A percentile compares a stretch with the other conserved stretches of the same genome.
Evolutionary conservation across 176 grass and related monocot species (phyloP).

Genomic region (Echinochloa phyllopogon): DNA sequence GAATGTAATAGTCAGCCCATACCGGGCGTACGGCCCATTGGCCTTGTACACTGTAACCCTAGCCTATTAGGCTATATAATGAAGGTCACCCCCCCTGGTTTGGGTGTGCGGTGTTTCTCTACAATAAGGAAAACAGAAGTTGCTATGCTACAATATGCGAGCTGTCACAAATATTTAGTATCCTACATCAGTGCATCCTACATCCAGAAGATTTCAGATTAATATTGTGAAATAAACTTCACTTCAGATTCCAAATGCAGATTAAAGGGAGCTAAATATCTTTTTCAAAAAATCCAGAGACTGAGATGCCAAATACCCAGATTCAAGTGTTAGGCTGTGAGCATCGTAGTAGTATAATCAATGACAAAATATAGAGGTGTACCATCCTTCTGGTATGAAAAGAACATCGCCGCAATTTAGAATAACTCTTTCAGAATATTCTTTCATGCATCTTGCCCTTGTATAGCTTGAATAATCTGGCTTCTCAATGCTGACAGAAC

Average conservation of each 20-base stretch:
- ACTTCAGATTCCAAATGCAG: not conserved
- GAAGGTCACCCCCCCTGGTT: too few species aligned
- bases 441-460: conserved; percentile 73
- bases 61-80: too few species aligned
- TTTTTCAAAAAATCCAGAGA: not conserved
- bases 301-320: conserved; percentile 12
- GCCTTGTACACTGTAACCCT: too few species aligned
- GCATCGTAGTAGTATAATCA: not conserved
- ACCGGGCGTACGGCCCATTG: too few species aligned
- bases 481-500: conserved; percentile 73
- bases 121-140: not conserved
- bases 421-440: conserved; percentile 74
- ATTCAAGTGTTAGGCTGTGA: not conserved
- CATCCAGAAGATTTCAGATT: not conserved
- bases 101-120: too few species aligned
- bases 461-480: conserved; percentile 69
- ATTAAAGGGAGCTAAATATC: conserved; percentile 21
- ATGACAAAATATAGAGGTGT: conserved; percentile 37
- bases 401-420: conserved; percentile 78
- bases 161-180: conserved; percentile 2
- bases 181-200: not conserved
- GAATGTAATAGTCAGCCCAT: too few species aligned
- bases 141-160: conserved; percentile 11
- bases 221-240: not conserved
- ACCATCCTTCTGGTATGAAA: conserved; percentile 99